Percentiles rank a stretch among this genome's conserved stretches.
Evolutionary conservation across 2,329 filamentous ascomycete species (phyloP).

Genomic region (Colletotrichum sansevieriae): DNA sequence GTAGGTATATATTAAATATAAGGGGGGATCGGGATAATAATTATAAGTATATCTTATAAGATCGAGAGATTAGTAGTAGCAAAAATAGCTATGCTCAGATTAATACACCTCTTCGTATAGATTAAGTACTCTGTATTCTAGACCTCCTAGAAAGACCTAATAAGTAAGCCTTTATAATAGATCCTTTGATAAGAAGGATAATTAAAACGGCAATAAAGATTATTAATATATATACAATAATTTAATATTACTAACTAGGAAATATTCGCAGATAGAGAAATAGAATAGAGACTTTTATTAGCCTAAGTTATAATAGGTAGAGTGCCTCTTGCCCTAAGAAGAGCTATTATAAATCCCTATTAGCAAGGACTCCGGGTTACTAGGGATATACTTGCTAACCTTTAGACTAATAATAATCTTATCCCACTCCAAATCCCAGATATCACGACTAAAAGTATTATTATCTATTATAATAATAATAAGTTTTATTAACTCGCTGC

Average conservation of each 20-base stretch:
- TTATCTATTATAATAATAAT: slow-evolving; percentile 4
- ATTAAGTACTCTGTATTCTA: slow-evolving; percentile 21
- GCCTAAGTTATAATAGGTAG: slow-evolving; percentile 5
- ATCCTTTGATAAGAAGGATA: not conserved
- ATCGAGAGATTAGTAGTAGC: slow-evolving; percentile 3
- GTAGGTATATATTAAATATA: slow-evolving; percentile 15
- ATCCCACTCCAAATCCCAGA: slow-evolving; percentile 20
- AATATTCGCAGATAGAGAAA: slow-evolving; percentile 28
- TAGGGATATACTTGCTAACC: not conserved
- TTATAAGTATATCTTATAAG: slow-evolving; percentile 23
- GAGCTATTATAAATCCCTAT: not conserved
- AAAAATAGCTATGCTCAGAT: slow-evolving; percentile 12
- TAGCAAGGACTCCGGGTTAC: not conserved
- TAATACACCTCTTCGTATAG: slow-evolving; percentile 20
- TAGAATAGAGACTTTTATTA: slow-evolving; percentile 11
- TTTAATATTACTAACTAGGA: slow-evolving; percentile 6
- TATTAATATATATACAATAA: slow-evolving; percentile 16
- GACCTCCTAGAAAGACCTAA: slow-evolving; percentile 22
- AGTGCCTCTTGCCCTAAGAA: slow-evolving; percentile 22
- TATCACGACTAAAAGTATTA: slow-evolving; percentile 24
- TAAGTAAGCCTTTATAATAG: slow-evolving; percentile 15
- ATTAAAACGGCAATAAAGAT: slow-evolving; percentile 1
- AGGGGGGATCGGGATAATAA: slow-evolving; percentile 22
- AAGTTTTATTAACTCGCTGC: not conserved
- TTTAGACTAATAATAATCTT: slow-evolving; percentile 25